Conservation (phyloP, 2,329 filamentous ascomycete species). For the Paracoccidioides brasiliensis region DNA sequence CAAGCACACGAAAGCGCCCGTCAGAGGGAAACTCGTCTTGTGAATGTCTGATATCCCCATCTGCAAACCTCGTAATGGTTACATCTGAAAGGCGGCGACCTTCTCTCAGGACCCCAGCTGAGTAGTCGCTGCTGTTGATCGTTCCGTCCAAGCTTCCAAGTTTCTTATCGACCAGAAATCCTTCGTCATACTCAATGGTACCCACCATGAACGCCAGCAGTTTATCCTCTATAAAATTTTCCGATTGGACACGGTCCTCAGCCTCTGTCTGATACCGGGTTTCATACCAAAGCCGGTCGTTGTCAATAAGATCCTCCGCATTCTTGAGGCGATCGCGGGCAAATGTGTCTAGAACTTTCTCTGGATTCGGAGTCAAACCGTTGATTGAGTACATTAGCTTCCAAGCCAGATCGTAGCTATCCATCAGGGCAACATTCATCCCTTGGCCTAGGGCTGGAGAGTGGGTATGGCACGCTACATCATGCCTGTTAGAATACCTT, state of each 20-base stretch:
- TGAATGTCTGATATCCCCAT: conserved; percentile 21
- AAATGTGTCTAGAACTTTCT: background rate
- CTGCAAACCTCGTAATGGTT: conserved; percentile 21
- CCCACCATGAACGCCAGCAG: background rate
- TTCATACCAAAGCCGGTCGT: background rate
- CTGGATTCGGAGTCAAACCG: conserved; percentile 20
- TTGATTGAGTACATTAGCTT: conserved; percentile 27
- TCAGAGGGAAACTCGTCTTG: conserved; percentile 17
- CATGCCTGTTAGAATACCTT: background rate
- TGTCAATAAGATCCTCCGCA: background rate
- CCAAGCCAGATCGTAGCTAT: conserved; percentile 28
- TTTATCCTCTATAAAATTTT: background rate
- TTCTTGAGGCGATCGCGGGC: background rate
- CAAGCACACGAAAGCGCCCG: background rate
- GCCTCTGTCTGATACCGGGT: background rate
- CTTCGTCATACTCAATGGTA: conserved; percentile 1
- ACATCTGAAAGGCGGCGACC: conserved; percentile 23
- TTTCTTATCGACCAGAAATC: background rate
- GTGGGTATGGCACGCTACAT: conserved; percentile 1
- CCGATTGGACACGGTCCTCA: background rate
- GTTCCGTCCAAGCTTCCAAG: conserved; percentile 7
- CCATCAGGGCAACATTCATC: conserved; percentile 3
- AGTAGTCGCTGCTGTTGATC: conserved; percentile 19
- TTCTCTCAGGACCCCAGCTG: conserved; percentile 21
- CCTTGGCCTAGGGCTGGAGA: conserved; percentile 1